These are phyloP conservation scores for Cyclotella baltica DNA, from an alignment of 108 stramenopile genomes.

Conservation along the genomic window DNA sequence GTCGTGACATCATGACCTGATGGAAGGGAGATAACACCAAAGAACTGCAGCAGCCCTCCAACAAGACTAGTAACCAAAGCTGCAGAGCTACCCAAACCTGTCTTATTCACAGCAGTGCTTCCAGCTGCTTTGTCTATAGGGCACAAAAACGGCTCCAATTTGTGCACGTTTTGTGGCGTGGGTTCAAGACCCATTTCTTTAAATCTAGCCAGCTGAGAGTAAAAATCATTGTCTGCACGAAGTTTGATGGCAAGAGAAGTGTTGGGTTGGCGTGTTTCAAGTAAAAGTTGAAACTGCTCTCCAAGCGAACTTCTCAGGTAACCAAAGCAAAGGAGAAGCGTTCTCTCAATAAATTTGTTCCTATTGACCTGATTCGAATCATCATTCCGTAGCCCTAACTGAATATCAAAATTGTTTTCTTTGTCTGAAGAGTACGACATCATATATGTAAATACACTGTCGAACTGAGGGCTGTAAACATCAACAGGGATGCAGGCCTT, in stretches of 20 bases:
- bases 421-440: slow-evolving; percentile 36
- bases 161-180: slow-evolving; percentile 66
- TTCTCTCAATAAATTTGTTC: slow-evolving; percentile 87
- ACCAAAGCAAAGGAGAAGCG: slow-evolving; percentile 72
- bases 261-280: slow-evolving; percentile 22
- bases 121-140: slow-evolving; percentile 56
- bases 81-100: slow-evolving; percentile 94
- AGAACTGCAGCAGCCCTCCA: slow-evolving; percentile 67
- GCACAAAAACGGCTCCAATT: slow-evolving; percentile 85
- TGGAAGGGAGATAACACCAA: slow-evolving; percentile 39
- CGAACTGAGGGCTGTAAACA: slow-evolving; percentile 84
- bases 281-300: slow-evolving; percentile 27
- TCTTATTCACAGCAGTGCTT: slow-evolving; percentile 84
- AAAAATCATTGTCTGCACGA: slow-evolving; percentile 97
- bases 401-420: not conserved
- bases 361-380: not conserved
- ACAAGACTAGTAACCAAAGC: slow-evolving; percentile 92
- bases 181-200: slow-evolving; percentile 50
- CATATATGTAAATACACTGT: slow-evolving; percentile 36
- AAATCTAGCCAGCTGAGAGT: slow-evolving; percentile 84
- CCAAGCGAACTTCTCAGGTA: slow-evolving; percentile 59
- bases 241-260: slow-evolving; percentile 71
- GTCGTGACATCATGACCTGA: not conserved
- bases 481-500: slow-evolving; percentile 37
- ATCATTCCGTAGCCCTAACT: slow-evolving; percentile 6